phyloP scores from a whole-genome alignment of 805 yeast genomes.

The Clavispora santaluciae region DNA sequence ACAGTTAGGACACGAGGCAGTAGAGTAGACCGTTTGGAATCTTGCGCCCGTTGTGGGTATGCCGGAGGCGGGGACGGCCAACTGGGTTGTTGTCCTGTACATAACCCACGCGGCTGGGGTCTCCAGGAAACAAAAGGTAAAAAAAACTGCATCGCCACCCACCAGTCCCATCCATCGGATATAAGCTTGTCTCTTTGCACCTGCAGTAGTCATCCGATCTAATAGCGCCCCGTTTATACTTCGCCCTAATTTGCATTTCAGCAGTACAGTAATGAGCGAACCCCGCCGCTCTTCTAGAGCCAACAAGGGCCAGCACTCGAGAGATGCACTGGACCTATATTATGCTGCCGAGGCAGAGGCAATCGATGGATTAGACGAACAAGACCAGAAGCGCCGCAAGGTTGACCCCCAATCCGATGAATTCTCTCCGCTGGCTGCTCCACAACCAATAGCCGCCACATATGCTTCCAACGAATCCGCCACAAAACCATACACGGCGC shows the following conservation, averaged over 20 bases:
- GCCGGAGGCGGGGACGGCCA: too few species aligned
- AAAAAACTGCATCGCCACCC: not conserved
- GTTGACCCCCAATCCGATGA: too few species aligned
- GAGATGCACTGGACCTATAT: constrained; percentile 20
- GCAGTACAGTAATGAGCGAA: constrained; percentile 8
- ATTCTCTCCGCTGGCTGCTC: too few species aligned
- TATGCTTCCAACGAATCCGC: not conserved
- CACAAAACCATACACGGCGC: not conserved
- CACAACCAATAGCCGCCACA: not conserved
- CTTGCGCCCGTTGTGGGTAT: too few species aligned
- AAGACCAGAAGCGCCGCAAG: constrained; percentile 4
- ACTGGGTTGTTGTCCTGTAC: too few species aligned
- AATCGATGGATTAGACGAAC: constrained; percentile 1
- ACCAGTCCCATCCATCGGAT: not conserved
- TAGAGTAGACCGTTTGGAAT: too few species aligned
- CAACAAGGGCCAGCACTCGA: constrained; percentile 38
- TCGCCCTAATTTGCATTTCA: not conserved
- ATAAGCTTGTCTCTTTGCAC: not conserved
- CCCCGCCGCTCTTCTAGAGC: constrained; percentile 32
- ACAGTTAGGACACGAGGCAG: not conserved
- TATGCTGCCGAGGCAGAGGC: constrained; percentile 6
- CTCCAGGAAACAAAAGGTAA: not conserved
- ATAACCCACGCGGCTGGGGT: not conserved
- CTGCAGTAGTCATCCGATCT: not conserved
- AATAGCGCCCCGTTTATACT: not conserved